A percentile compares a stretch with the other conserved stretches of the same genome.
Evolutionary conservation across 106 monocot species (phyloP).

Genomic region (Hemerocallis citrina): DNA sequence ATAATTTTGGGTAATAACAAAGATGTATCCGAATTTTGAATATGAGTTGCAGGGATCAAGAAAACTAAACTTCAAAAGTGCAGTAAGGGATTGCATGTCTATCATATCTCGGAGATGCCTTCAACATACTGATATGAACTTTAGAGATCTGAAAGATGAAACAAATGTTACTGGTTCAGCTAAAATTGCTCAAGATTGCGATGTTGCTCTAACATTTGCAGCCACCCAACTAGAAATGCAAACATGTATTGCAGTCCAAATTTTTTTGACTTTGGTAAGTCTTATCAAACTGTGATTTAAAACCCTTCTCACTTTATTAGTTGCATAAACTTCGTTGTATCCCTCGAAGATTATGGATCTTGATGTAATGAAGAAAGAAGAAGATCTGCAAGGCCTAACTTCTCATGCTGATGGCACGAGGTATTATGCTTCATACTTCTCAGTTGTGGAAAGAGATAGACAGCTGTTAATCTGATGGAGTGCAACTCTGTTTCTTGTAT

Average conservation of each 20-base stretch:
- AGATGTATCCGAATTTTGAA: neutral
- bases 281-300: neutral
- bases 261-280: constrained; percentile 57
- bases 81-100: constrained; percentile 56
- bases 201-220: constrained; percentile 32
- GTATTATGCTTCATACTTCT: constrained; percentile 17
- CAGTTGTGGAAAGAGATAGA: neutral
- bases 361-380: constrained; percentile 65
- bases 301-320: neutral
- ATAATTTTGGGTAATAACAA: too few relatives aligned
- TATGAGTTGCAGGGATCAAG: constrained; percentile 57
- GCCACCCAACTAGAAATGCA: constrained; percentile 26
- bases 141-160: constrained; percentile 14
- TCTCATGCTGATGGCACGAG: constrained; percentile 66
- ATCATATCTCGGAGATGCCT: constrained; percentile 31
- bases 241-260: constrained; percentile 36
- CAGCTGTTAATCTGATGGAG: neutral
- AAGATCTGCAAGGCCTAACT: constrained; percentile 48
- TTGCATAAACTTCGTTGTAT: constrained; percentile 9
- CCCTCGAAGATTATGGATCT: constrained; percentile 62
- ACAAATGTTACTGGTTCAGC: constrained; percentile 12
- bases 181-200: constrained; percentile 18
- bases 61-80: constrained; percentile 50
- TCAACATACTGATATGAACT: constrained; percentile 6
- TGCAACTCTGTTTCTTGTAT: too few relatives aligned